Evolutionary conservation across 345 rosid genomes (phyloP).

Genomic region (Psidium friedrichsthalianum): DNA sequence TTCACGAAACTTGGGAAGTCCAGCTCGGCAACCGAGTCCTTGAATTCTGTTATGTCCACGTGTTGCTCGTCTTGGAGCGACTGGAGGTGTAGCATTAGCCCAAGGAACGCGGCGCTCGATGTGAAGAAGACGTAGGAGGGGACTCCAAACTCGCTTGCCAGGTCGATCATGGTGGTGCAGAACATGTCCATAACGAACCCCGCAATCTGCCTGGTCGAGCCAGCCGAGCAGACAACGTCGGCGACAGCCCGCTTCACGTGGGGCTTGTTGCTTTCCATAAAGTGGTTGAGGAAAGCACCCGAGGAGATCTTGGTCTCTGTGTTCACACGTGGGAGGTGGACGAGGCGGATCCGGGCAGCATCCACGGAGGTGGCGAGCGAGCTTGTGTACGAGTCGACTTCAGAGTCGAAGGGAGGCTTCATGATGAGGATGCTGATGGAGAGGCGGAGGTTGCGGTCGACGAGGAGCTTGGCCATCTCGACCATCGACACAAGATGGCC

Average conservation of each 20-base stretch:
- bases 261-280: neutral
- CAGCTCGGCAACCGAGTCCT: slow-evolving; percentile 18
- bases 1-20: slow-evolving; percentile 17
- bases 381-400: slow-evolving; percentile 1
- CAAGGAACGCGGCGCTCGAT: slow-evolving; percentile 26
- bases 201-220: neutral
- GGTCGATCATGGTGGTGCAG: slow-evolving; percentile 31
- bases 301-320: neutral
- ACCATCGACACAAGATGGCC: slow-evolving; percentile 38
- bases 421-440: slow-evolving; percentile 33
- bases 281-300: neutral
- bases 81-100: slow-evolving; percentile 5
- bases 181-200: slow-evolving; percentile 44
- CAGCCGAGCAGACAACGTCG: neutral
- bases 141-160: slow-evolving; percentile 24
- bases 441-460: slow-evolving; percentile 23
- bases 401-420: neutral
- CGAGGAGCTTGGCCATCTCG: slow-evolving; percentile 34
- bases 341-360: neutral
- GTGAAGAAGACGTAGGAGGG: slow-evolving; percentile 40
- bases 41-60: slow-evolving; percentile 7
- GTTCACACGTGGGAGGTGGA: slow-evolving; percentile 2
- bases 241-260: neutral
- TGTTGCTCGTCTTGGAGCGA: slow-evolving; percentile 8
- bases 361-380: neutral